Percentiles rank a stretch among this genome's conserved stretches.
These are phyloP conservation scores for Colletotrichum tanaceti DNA, from an alignment of 2,329 filamentous ascomycete species.

Conservation along the genomic window DNA sequence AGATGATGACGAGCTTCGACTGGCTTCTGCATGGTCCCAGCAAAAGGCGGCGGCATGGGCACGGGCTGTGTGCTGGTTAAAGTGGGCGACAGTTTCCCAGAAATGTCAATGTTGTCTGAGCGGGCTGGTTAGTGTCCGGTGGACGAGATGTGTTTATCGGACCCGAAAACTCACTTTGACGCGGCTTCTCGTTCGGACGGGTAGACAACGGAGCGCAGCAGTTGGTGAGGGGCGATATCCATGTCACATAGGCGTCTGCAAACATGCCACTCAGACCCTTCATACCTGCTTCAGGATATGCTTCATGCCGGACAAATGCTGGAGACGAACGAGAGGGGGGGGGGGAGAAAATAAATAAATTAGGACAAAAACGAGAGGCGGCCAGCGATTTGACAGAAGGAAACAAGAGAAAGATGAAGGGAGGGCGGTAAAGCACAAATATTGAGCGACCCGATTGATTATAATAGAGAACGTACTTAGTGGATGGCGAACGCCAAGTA, in stretches of 20 bases:
- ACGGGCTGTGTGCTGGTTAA: slow-evolving; percentile 49
- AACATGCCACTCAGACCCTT: slow-evolving; percentile 57
- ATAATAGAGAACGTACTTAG: slow-evolving; percentile 23
- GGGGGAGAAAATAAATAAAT: not conserved
- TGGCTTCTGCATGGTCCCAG: slow-evolving; percentile 43
- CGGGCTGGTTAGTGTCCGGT: slow-evolving; percentile 31
- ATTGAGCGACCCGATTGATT: slow-evolving; percentile 39
- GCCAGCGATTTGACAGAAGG: slow-evolving; percentile 23
- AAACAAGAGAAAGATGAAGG: slow-evolving; percentile 18
- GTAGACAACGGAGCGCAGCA: slow-evolving; percentile 58
- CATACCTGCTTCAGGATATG: slow-evolving; percentile 47
- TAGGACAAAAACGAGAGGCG: not conserved
- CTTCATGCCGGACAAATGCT: slow-evolving; percentile 40
- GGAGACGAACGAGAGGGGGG: slow-evolving; percentile 14
- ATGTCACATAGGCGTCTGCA: slow-evolving; percentile 57
- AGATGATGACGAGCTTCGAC: slow-evolving; percentile 43
- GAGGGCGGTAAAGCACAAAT: slow-evolving; percentile 28
- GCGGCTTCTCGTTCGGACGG: slow-evolving; percentile 54
- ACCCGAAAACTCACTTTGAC: slow-evolving; percentile 51
- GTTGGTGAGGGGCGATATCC: slow-evolving; percentile 58
- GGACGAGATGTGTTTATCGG: slow-evolving; percentile 14
- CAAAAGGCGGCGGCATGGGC: slow-evolving; percentile 46
- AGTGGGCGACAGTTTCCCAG: slow-evolving; percentile 45
- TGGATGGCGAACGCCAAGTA: slow-evolving; percentile 16
- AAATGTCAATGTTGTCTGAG: slow-evolving; percentile 42